Conservation (phyloP, 129 eudicot species). For the Erigeron canadensis region DNA sequence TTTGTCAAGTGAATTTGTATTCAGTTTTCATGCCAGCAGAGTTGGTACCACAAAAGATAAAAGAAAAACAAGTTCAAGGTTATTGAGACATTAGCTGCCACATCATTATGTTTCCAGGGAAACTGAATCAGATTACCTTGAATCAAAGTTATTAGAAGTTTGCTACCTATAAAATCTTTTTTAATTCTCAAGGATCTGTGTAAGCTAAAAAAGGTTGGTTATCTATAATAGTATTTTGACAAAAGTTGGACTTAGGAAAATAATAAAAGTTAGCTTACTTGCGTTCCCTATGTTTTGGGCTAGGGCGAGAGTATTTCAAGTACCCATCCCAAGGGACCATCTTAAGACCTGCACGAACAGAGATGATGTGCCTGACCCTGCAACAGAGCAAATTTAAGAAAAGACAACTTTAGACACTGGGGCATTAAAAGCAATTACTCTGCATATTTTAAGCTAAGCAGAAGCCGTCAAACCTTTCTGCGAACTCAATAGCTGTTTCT, state of each 20-base stretch:
- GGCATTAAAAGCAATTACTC: not conserved
- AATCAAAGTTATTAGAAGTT: not conserved
- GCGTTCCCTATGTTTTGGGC: conserved; percentile 86
- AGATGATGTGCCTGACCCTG: conserved; percentile 89
- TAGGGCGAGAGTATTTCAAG: conserved; percentile 95
- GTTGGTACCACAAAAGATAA: not conserved
- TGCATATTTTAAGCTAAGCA: not conserved
- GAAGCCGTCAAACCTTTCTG: conserved; percentile 64
- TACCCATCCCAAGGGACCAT: conserved; percentile 99
- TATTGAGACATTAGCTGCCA: not conserved
- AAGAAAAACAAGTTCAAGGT: not conserved
- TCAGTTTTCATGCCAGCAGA: not conserved
- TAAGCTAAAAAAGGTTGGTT: not conserved
- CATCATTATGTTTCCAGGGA: not conserved
- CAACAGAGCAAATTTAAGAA: conserved; percentile 7
- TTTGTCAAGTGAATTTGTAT: too few relatives aligned
- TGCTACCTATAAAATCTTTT: too few relatives aligned
- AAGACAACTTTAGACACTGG: not conserved
- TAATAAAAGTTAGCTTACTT: conserved; percentile 54
- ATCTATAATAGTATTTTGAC: not conserved
- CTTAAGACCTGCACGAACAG: conserved; percentile 86
- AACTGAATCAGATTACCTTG: too few relatives aligned
- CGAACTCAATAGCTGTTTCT: conserved; percentile 94
- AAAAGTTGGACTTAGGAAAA: not conserved
- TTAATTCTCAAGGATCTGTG: not conserved